Base-by-base conservation (phyloP, 2,329 filamentous ascomycete genomes). In the Pseudopithomyces maydicus region DNA sequence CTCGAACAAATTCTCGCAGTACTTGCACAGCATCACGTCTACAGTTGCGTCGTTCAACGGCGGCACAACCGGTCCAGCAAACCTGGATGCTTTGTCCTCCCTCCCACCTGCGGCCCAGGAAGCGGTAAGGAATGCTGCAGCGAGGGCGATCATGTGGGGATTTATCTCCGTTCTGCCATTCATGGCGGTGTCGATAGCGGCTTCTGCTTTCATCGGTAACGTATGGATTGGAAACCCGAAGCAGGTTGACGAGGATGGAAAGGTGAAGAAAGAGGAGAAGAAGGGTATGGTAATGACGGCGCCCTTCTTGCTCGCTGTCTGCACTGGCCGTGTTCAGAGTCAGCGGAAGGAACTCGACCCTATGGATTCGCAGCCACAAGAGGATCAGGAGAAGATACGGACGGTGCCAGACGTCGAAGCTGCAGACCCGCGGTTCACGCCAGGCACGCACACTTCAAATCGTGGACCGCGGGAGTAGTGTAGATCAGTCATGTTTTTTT, bases 121-220 rank as follows among this genome's bases (percentile, higher is more conserved):
- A 0, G 66, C 65, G 2, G 73, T 84, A 1, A 75, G 78, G 3
- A 69, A 78, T 8, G 75, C 75, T 6, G 82, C 80, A 2, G 81
- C 80, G 61, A 80, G 79, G 56, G 87, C 85, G 0, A 84, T 89
- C n/a, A 84, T 86, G 60, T 88, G 86, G 83, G 84, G 86, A 0
- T 88, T 88, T 63, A 80, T 88, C 38, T 78, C 85, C 0, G 81
- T 90, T 36, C 73, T 84, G 12, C 87, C 87, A 0, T 82, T 90
- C 55, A 80, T 88, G 74, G 81, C 73, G 35, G 55, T 83, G 5
- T 78, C 78, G 17, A 70, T 83, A 1, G 42, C 83, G 3, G 75
- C 79, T 3, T 76, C 78, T n/a, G 53, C 72, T 1, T 74, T 78
- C 15, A 61, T 84, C 58, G 82, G 83, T 0, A 84, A 85, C 73